A percentile compares a stretch with the other conserved stretches of the same genome.
phyloP scores from a whole-genome alignment of 371 early-diverging fungal species.

The Conidiobolus incongruus region DNA sequence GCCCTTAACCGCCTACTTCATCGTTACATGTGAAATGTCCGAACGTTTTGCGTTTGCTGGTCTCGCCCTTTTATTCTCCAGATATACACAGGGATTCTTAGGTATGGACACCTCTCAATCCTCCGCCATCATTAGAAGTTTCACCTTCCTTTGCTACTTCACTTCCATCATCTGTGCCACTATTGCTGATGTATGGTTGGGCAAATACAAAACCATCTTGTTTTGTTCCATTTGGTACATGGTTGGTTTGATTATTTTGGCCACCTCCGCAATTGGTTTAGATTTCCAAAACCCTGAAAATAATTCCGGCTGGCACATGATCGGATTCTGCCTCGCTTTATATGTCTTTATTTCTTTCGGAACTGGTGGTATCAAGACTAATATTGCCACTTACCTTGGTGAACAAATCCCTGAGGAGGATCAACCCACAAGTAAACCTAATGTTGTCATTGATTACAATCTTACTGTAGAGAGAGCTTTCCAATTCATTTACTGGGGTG shows the following conservation, averaged over 20 bases:
- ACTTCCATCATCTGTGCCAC: slow-evolving; percentile 59
- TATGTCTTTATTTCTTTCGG: slow-evolving; percentile 53
- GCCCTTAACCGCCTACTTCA: slow-evolving; percentile 23
- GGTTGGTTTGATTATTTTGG: slow-evolving; percentile 33
- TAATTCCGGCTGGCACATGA: slow-evolving; percentile 24
- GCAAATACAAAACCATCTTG: slow-evolving; percentile 59
- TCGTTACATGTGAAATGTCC: slow-evolving; percentile 24
- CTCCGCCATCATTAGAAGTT: slow-evolving; percentile 43
- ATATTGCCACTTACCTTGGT: slow-evolving; percentile 43
- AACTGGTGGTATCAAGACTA: slow-evolving; percentile 76
- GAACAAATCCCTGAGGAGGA: slow-evolving; percentile 25
- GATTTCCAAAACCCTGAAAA: no score
- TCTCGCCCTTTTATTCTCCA: slow-evolving; percentile 38
- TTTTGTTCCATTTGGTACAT: slow-evolving; percentile 37
- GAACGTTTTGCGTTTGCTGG: slow-evolving; percentile 57
- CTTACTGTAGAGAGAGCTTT: slow-evolving; percentile 28
- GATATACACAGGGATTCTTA: slow-evolving; percentile 25
- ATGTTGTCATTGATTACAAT: slow-evolving; percentile 13
- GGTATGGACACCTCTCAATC: slow-evolving; percentile 25
- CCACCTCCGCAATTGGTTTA: slow-evolving; percentile 30
- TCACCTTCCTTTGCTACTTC: slow-evolving; percentile 59
- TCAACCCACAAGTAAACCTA: slow-evolving; percentile 9
- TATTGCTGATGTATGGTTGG: slow-evolving; percentile 55
- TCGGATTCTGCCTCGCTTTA: slow-evolving; percentile 38
- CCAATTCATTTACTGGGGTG: slow-evolving; percentile 57